phyloP scores from a whole-genome alignment of 169 alveolate species.

The Cryptosporidium viatorum region DNA sequence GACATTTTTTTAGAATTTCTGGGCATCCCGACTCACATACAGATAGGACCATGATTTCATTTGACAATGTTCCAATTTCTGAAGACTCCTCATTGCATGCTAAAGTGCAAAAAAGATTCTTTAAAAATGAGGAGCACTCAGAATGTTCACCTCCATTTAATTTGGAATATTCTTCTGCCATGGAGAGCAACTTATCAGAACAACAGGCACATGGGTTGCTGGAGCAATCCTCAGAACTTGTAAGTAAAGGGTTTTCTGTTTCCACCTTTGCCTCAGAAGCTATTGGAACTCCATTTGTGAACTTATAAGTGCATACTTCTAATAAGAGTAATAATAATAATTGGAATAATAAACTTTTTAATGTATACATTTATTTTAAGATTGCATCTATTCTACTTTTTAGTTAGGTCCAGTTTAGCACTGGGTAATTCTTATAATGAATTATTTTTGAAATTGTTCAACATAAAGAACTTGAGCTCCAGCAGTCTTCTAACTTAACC shows the following conservation, averaged over 20 bases:
- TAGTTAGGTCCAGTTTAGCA: background rate
- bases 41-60: conserved; percentile 40
- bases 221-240: conserved; percentile 60
- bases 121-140: conserved; percentile 33
- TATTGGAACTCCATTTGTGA: conserved; percentile 41
- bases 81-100: conserved; percentile 74
- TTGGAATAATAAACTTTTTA: conserved; percentile 31
- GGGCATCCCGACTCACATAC: conserved; percentile 62
- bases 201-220: conserved; percentile 66
- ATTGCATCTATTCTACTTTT: conserved; percentile 13
- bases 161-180: conserved; percentile 50
- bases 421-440: conserved; percentile 14
- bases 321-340: background rate
- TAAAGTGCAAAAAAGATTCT: conserved; percentile 61
- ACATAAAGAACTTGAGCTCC: background rate
- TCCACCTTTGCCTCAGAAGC: conserved; percentile 46
- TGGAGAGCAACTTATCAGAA: conserved; percentile 32
- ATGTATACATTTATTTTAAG: conserved; percentile 28
- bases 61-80: conserved; percentile 47
- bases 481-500: background rate
- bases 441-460: background rate
- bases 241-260: background rate
- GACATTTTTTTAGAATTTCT: conserved; percentile 49
- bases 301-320: background rate
- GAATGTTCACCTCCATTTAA: background rate